These are phyloP conservation scores for Miscanthus lutarioriparius DNA, from an alignment of 176 grass and related monocot genomes.

Conservation along the genomic window DNA sequence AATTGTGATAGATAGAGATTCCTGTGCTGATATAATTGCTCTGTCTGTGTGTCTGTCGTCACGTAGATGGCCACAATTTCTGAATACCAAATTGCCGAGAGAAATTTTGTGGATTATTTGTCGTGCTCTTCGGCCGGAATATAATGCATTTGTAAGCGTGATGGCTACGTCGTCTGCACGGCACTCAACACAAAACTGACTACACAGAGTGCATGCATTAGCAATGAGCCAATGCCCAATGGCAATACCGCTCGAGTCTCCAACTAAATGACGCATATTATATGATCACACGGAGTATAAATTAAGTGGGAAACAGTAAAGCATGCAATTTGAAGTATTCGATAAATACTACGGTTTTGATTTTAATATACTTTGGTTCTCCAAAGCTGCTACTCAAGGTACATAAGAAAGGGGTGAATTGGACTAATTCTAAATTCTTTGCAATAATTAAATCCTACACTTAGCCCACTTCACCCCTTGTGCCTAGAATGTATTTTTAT, in stretches of 20 bases:
- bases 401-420: no score
- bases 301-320: neutral
- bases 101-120: neutral
- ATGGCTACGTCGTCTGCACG: neutral
- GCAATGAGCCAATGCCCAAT: neutral
- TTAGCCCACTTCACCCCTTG: no score
- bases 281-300: no score
- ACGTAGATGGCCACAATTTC: neutral
- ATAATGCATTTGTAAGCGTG: neutral
- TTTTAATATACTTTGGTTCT: neutral
- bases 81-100: neutral
- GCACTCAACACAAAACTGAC: neutral
- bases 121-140: neutral
- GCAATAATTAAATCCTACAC: no score
- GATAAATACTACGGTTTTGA: neutral
- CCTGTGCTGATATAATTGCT: neutral
- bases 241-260: neutral
- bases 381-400: neutral
- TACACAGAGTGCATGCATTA: no score
- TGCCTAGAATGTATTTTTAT: no score
- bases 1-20: constrained; percentile 5
- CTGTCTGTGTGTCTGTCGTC: neutral
- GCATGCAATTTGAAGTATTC: neutral
- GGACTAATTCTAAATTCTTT: no score
- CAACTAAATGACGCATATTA: neutral